Evolutionary conservation across 768 basidiomycete species (phyloP).

Genomic region (Mycena leptocephala): DNA sequence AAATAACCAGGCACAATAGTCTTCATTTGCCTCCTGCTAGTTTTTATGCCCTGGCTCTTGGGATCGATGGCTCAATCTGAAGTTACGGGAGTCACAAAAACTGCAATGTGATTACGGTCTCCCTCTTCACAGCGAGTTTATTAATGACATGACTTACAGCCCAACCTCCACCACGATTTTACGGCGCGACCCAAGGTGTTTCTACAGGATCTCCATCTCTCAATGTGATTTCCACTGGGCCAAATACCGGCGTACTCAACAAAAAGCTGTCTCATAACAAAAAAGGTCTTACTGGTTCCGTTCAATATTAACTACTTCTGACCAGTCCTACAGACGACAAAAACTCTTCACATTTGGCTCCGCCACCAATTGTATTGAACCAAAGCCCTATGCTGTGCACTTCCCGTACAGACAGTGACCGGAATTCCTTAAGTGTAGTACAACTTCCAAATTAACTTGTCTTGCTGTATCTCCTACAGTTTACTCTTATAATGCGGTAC

Average conservation of each 20-base stretch:
- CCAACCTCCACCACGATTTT: neutral
- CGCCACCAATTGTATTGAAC: neutral
- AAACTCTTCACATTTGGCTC: neutral
- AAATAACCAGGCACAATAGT: slow-evolving; percentile 39
- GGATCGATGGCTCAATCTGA: slow-evolving; percentile 55
- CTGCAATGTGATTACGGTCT: slow-evolving; percentile 1
- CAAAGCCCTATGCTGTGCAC: neutral
- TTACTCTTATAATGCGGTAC: neutral
- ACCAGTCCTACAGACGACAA: neutral
- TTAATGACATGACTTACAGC: neutral
- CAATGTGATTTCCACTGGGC: neutral
- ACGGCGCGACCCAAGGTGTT: slow-evolving; percentile 14
- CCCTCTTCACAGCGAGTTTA: neutral
- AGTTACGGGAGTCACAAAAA: slow-evolving; percentile 42
- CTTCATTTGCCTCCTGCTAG: slow-evolving; percentile 47
- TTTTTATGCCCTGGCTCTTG: slow-evolving; percentile 57
- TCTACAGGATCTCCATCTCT: neutral
- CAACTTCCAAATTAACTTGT: too few relatives aligned
- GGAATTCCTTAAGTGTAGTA: too few relatives aligned
- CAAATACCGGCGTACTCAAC: neutral
- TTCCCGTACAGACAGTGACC: too few relatives aligned
- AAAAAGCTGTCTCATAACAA: neutral
- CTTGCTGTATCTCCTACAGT: neutral
- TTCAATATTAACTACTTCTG: neutral
- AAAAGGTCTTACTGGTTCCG: neutral